Conservation (phyloP, 2,329 filamentous ascomycete species). For the Alternaria sp. region DNA sequence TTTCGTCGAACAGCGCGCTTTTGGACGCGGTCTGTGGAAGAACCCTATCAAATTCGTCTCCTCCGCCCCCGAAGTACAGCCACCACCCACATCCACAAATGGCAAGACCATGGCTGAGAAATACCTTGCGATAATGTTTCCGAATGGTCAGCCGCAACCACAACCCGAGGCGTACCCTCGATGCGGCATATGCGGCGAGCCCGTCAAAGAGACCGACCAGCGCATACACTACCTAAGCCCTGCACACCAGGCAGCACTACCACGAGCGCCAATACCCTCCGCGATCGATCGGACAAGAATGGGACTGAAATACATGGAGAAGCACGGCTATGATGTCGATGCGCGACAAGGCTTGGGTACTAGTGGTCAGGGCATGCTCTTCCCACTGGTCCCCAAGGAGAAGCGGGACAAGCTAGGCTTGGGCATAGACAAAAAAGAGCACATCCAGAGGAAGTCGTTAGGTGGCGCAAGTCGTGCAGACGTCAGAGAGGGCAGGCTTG, state of each 20-base stretch:
- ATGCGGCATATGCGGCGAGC: constrained; percentile 47
- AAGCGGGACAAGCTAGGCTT: constrained; percentile 81
- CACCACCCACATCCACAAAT: constrained; percentile 41
- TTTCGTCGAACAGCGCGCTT: constrained; percentile 64
- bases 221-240: constrained; percentile 63
- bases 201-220: constrained; percentile 33
- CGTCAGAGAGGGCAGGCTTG: constrained; percentile 55
- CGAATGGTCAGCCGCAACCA: constrained; percentile 43
- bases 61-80: constrained; percentile 44
- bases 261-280: constrained; percentile 75
- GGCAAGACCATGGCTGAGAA: constrained; percentile 64
- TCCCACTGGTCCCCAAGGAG: constrained; percentile 73
- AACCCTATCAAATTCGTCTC: constrained; percentile 66
- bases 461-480: constrained; percentile 40
- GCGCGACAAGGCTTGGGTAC: constrained; percentile 73
- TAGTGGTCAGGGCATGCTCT: constrained; percentile 70
- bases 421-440: constrained; percentile 59
- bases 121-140: constrained; percentile 72
- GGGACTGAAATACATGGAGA: constrained; percentile 69
- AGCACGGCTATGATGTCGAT: constrained; percentile 78
- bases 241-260: constrained; percentile 73
- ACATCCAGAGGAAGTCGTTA: constrained; percentile 49
- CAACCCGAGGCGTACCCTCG: constrained; percentile 27
- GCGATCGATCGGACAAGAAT: constrained; percentile 72
- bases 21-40: constrained; percentile 66